phyloP scores from a whole-genome alignment of 805 yeast genomes.

The Tetrapisispora arboricola region DNA sequence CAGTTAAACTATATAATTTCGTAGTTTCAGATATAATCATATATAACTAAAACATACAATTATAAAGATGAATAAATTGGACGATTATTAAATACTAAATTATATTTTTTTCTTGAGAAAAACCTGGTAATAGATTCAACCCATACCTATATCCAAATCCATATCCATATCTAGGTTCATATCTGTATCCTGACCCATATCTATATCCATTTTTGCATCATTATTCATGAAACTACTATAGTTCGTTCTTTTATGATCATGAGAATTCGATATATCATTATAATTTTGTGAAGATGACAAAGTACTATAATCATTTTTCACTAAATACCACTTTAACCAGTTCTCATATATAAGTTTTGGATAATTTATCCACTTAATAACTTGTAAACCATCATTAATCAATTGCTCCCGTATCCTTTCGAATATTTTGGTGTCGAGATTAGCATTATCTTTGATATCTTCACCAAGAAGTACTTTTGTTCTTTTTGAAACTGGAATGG shows the following conservation, averaged over 20 bases:
- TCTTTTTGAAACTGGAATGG: slow-evolving; percentile 5
- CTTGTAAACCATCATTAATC: slow-evolving; percentile 16
- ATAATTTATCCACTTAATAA: slow-evolving; percentile 23
- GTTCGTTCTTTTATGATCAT: no score
- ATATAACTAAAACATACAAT: not conserved
- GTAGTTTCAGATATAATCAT: not conserved
- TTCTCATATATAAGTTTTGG: slow-evolving; percentile 10
- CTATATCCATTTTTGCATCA: not conserved
- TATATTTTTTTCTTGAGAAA: no score
- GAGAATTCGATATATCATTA: no score
- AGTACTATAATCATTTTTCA: not conserved
- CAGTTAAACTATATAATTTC: slow-evolving; percentile 7
- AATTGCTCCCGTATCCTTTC: slow-evolving; percentile 3
- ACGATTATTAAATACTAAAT: not conserved
- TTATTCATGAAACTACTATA: not conserved
- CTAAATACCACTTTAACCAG: slow-evolving; percentile 26
- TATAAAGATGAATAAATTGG: slow-evolving; percentile 1
- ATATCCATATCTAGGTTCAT: not conserved
- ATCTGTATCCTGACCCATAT: not conserved
- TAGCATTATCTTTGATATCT: not conserved
- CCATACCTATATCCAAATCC: no score
- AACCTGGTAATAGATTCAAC: no score
- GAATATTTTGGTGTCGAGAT: not conserved
- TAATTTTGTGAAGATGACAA: no score
- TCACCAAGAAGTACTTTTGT: slow-evolving; percentile 1